Evolutionary conservation across 768 basidiomycete species (phyloP), one percentile per base, ranked within the genome.

Genomic region (Obba rivulosa): DNA sequence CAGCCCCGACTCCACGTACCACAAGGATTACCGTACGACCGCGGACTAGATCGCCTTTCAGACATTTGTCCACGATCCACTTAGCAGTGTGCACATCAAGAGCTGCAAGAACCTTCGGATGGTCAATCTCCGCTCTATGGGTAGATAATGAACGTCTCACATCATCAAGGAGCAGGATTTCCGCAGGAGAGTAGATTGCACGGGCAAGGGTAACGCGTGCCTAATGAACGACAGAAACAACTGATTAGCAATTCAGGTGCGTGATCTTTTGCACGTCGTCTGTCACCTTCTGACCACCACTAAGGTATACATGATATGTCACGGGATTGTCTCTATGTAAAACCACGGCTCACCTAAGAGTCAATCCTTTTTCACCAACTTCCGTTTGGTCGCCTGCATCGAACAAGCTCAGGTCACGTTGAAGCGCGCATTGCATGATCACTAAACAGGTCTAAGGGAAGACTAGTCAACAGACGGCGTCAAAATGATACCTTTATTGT

Each of bases 161-260:
- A 57, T 90, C 87, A 56, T 92, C 88, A 35, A 90, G 65, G 10
- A 92, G 63, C 7, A 92, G 58, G 16, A 81, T 78, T 20, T 78
- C 62, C 0, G 87, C 80, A 17, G 64, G 64, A 2, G 77, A 78
- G 59, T 84, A 84, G 2, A 82, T 65, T 0, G 81, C 80, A 8
- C 81, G 68, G 3, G 81, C 81, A n/a, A 81, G 66, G 1, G 77
- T 77, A 23, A 83, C 65, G 22, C 81, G 60, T 61, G 69, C 79
- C 69, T 58, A 18, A 8, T 1, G 0, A 43, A 5, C 8, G 9
- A 35, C 34, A 35, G 34, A 35, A 9, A 35, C n/a, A 9, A 9
- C 34, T 35, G 17, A 16, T 17, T 16, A 7, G 8, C 7, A 5
- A 8, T 35, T 8, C 5, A 10, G 3, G 17, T 18, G 40, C 9